Base-by-base conservation (phyloP, 257 asterid species). In the Nicotiana noctiflora region DNA sequence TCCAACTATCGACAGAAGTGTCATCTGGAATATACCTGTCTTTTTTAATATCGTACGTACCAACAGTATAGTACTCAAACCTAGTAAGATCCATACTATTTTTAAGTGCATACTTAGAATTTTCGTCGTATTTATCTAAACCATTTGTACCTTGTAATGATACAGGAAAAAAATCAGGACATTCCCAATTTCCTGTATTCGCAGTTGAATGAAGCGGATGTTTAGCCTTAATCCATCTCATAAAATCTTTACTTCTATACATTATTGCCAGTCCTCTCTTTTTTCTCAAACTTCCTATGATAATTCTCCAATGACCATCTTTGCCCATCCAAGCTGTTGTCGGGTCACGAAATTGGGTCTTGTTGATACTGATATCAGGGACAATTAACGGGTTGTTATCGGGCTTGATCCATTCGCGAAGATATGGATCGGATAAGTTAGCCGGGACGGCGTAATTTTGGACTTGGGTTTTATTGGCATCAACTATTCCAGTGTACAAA, bases 141-240 rank as follows among this genome's bases (percentile, higher is more conserved):
- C 89, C 91, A 4, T 70, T 75, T n/a, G 31, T 52, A 1, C 85
- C 85, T 12, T 70, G 37, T 34, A 31, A 17, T 3, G 81, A 14
- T 1, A 90, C 88, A 0, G 93, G 91, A 49, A 76, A 90, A 10
- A 90, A 90, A 84, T 90, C 93, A 0, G 90, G 89, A 61, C 93
- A 90, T 57, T 88, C 93, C 88, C 89, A 90, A 21, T 82, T 90
- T 2, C 93, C 93, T 2, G 93, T 86, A 0, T 79, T 83, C 0
- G 37, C 55, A 4, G 67, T 82, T 0, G 89, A 83, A 81, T 88
- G 90, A 34, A 90, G 66, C 8, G 93, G 91, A 23, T 85, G 86
- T 29, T 82, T 80, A 2, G 89, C 90, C 83, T 86, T 88, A 3
- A 18, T 76, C 93, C 93, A 90, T 31, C 81, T 79, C 75, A 53